phyloP scores from a whole-genome alignment of 23 red algal genomes.

The Porphyridium purpureum region DNA sequence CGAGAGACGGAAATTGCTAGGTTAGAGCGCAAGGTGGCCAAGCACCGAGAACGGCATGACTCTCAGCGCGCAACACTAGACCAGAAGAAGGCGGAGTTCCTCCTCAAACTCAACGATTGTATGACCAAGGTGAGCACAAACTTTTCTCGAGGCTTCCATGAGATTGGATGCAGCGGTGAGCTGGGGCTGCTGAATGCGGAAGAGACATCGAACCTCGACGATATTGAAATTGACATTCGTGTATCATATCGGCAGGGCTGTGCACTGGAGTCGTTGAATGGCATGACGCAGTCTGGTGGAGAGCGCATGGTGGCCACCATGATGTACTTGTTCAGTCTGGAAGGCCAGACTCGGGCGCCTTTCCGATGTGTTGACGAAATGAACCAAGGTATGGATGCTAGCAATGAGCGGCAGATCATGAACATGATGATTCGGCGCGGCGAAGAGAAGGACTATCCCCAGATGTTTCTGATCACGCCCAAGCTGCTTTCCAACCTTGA shows the following conservation, averaged over 20 bases:
- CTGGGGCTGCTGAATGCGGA: slow-evolving; percentile 33
- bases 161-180: slow-evolving; percentile 63
- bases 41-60: slow-evolving; percentile 1
- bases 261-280: slow-evolving; percentile 32
- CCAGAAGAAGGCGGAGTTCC: slow-evolving; percentile 15
- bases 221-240: slow-evolving; percentile 50
- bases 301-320: slow-evolving; percentile 98
- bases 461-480: slow-evolving; percentile 83
- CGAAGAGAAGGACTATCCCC: slow-evolving; percentile 18
- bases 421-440: slow-evolving; percentile 74
- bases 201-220: slow-evolving; percentile 21
- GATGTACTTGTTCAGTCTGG: slow-evolving; percentile 22
- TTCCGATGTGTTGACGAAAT: slow-evolving; percentile 68
- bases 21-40: slow-evolving; percentile 17
- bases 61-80: slow-evolving; percentile 1
- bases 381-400: slow-evolving; percentile 95
- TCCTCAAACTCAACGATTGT: slow-evolving; percentile 17
- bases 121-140: slow-evolving; percentile 26
- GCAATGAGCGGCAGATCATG: slow-evolving; percentile 72
- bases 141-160: slow-evolving; percentile 43
- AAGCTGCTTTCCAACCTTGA: slow-evolving; percentile 67
- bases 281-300: slow-evolving; percentile 55
- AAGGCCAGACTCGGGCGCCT: background rate
- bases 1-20: slow-evolving; percentile 38
- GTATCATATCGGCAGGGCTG: slow-evolving; percentile 72